A percentile compares a stretch with the other conserved stretches of the same genome.
Evolutionary conservation across 176 grass and related monocot species (phyloP).

Genomic region (Oryza glumipatula): DNA sequence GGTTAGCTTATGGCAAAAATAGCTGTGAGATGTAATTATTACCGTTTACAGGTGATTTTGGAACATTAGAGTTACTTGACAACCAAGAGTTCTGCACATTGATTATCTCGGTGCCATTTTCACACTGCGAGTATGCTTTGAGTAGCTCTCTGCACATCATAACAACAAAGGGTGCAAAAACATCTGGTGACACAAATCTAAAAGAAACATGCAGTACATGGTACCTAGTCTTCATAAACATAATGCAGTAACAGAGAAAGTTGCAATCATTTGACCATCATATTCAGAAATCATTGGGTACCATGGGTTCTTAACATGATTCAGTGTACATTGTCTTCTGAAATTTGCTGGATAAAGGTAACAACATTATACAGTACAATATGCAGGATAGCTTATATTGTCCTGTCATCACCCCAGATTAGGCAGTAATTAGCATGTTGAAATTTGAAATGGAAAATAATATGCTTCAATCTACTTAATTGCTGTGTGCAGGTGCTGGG

Average conservation of each 20-base stretch:
- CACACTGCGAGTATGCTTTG: slow-evolving; percentile 78
- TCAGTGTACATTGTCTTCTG: neutral
- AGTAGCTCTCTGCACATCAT: slow-evolving; percentile 74
- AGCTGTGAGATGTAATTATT: slow-evolving; percentile 5
- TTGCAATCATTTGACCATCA: neutral
- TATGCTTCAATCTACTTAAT: neutral
- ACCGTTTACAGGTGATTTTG: slow-evolving; percentile 60
- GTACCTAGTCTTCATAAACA: neutral
- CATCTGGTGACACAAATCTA: neutral
- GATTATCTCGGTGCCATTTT: slow-evolving; percentile 88
- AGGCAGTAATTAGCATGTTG: neutral
- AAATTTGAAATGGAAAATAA: neutral
- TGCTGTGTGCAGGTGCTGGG: neutral
- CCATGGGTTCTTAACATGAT: neutral
- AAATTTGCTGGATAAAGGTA: neutral
- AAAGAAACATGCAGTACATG: neutral
- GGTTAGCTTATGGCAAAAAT: slow-evolving; percentile 25
- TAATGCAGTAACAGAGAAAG: neutral
- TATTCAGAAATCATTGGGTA: neutral
- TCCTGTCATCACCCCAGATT: neutral
- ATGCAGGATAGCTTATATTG: neutral
- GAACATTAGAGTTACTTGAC: slow-evolving; percentile 64
- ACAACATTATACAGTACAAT: neutral
- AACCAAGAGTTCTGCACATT: slow-evolving; percentile 87
- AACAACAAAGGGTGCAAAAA: slow-evolving; percentile 13